These are phyloP conservation scores for Rhynchosporium agropyri DNA, from an alignment of 2,329 filamentous ascomycete genomes.

Conservation along the genomic window DNA sequence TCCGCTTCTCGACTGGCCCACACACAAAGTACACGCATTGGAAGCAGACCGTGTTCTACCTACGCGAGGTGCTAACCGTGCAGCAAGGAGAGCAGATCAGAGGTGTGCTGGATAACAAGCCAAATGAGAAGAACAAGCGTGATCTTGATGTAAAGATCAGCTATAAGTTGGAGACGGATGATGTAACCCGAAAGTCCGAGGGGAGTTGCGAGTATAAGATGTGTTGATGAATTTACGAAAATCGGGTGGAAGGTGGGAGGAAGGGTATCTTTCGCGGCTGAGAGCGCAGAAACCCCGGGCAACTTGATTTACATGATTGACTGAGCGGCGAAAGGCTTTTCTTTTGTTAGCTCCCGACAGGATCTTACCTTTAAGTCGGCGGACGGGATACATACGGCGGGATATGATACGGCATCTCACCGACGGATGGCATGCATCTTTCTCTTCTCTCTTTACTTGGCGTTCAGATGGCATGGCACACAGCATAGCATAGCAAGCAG, in stretches of 20 bases:
- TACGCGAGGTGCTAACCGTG: constrained; percentile 89
- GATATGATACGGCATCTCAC: background rate
- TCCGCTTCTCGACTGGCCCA: constrained; percentile 93
- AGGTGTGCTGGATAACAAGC: constrained; percentile 77
- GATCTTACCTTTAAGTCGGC: constrained; percentile 3
- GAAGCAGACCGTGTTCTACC: constrained; percentile 99
- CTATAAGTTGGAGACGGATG: constrained; percentile 78
- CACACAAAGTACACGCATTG: constrained; percentile 99
- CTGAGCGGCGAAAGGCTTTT: background rate
- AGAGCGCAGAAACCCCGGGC: constrained; percentile 40
- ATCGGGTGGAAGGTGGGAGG: constrained; percentile 23
- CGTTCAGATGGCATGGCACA: constrained; percentile 24
- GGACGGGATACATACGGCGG: background rate
- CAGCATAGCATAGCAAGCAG: constrained; percentile 18
- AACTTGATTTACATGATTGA: constrained; percentile 3
- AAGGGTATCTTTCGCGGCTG: constrained; percentile 40
- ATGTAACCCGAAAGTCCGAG: constrained; percentile 67
- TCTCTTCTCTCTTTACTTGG: constrained; percentile 15
- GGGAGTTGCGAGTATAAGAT: constrained; percentile 81
- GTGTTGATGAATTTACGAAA: constrained; percentile 52
- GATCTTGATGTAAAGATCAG: constrained; percentile 90
- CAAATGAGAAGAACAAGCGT: constrained; percentile 90
- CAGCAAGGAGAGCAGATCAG: constrained; percentile 80
- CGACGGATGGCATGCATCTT: constrained; percentile 6
- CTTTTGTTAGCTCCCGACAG: background rate